Evolutionary conservation across 306 rosid species (phyloP), one percentile per base, ranked within the genome.

Genomic region (Gastrolobium bilobum): DNA sequence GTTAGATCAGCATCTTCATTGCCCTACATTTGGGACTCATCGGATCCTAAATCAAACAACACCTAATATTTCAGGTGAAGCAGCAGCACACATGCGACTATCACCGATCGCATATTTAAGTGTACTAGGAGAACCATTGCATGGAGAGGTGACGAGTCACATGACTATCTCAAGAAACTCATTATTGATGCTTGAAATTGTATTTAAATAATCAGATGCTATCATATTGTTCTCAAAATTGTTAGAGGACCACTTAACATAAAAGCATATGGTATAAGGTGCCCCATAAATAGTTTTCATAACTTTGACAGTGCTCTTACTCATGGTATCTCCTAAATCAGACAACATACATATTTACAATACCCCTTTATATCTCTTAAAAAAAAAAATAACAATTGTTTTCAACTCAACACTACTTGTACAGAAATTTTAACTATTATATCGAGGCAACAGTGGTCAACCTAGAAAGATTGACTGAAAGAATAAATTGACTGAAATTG

Each of bases 1-100:
- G 99, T 79, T 93, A 78, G 99, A 95, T 84, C 99, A 95, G 85
- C 99, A 95, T 89, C 92, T 95, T 73, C 98, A 95, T 78, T 89
- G 98, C 89, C 99, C 99, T 58, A 88, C 99, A 48, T 95, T 95
- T 88, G 98, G 98, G 72, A 93, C 96, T 81, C 96, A 84, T 54
- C 87, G 98, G 60, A 87, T 91, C 86, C 82, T 93, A 74, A 82
- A 87, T 34, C 93, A 91, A 77, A 86, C 91, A 39, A 73, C 89
- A 82, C 96, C 91, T 71, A 88, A 56, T 74, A 77, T 84, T 73
- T 70, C 97, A 68, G 90, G 91, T 4, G 98, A 92, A 88, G 86
- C 88, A 71, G 88, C 52, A 10, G 68, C 83, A 3, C 88, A 88
- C 86, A 42, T 87, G 89, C 90, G 99, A 54, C 90, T 89, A 80